Evolutionary conservation across 2,329 filamentous ascomycete genomes (phyloP).

Genomic region (Fusarium scirpi): DNA sequence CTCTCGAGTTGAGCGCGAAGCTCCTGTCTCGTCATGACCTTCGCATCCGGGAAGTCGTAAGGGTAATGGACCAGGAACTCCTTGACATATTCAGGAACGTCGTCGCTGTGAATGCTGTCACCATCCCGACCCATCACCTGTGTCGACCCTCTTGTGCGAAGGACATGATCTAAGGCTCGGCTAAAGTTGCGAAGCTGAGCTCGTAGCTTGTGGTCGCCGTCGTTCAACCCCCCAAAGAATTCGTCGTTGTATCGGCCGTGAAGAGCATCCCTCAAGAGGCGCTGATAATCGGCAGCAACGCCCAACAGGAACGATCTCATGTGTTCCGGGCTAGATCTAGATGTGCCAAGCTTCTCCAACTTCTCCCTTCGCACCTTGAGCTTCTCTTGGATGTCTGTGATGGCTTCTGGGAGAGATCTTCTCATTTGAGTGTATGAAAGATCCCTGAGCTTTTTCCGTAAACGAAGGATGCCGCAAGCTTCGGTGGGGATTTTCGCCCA

Average conservation of each 20-base stretch:
- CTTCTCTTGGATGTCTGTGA: conserved; percentile 45
- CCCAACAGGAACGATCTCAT: conserved; percentile 51
- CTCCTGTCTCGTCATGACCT: conserved; percentile 22
- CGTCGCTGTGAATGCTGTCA: not conserved
- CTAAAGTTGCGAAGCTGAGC: conserved; percentile 50
- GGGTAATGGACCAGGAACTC: conserved; percentile 42
- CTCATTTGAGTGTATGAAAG: conserved; percentile 49
- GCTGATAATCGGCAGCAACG: conserved; percentile 53
- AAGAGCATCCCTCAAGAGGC: conserved; percentile 45
- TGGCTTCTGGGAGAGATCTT: conserved; percentile 44
- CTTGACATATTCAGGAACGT: conserved; percentile 47
- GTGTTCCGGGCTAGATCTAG: conserved; percentile 42
- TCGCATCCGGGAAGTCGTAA: conserved; percentile 49
- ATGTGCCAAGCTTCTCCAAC: conserved; percentile 36
- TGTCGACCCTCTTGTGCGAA: conserved; percentile 43
- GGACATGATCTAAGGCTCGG: conserved; percentile 45
- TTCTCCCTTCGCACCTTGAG: conserved; percentile 37
- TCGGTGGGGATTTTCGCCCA: conserved; percentile 39
- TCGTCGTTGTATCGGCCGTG: conserved; percentile 49
- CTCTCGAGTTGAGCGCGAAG: conserved; percentile 40
- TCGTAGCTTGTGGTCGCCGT: conserved; percentile 44
- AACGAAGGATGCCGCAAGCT: conserved; percentile 48
- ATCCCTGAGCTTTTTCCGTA: conserved; percentile 52
- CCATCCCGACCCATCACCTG: conserved; percentile 27
- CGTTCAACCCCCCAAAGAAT: conserved; percentile 52